phyloP scores from a whole-genome alignment of 2,329 filamentous ascomycete genomes.

The Bipolaris victoriae region DNA sequence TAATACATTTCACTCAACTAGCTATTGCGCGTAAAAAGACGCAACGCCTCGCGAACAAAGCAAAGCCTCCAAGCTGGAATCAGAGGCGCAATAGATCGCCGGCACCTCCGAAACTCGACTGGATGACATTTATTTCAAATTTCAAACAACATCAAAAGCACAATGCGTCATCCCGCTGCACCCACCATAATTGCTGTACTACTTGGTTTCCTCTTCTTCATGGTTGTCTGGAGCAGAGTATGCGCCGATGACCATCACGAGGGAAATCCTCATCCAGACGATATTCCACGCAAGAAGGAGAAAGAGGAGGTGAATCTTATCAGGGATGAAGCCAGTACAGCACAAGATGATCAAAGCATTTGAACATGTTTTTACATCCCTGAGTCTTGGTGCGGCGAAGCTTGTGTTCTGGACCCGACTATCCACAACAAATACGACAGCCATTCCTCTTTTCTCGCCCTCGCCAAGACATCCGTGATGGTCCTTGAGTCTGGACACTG shows the following conservation, averaged over 20 bases:
- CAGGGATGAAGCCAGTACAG: not conserved
- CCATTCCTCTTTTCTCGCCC: not conserved
- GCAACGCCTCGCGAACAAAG: too few relatives aligned
- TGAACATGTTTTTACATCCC: not conserved
- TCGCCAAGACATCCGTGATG: not conserved
- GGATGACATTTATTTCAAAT: not conserved
- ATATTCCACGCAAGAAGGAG: conserved; percentile 34
- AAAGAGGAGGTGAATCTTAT: not conserved
- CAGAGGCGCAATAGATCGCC: not conserved
- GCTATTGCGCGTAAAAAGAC: not conserved
- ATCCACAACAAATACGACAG: too few relatives aligned
- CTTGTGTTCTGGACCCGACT: not conserved
- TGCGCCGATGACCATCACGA: conserved; percentile 43
- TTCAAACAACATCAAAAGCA: not conserved
- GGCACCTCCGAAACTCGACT: not conserved
- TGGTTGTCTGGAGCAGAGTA: conserved; percentile 35
- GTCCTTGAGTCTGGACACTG: not conserved
- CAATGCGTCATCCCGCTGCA: conserved; percentile 46
- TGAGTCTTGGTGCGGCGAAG: not conserved
- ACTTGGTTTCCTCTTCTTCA: conserved; percentile 37
- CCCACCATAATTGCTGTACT: conserved; percentile 42
- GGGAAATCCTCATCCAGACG: conserved; percentile 45
- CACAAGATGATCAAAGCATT: not conserved
- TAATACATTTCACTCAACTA: not conserved
- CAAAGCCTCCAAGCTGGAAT: too few relatives aligned